Evolutionary conservation across 2,329 filamentous ascomycete genomes (phyloP).

Genomic region (Tympanopsis confertula): DNA sequence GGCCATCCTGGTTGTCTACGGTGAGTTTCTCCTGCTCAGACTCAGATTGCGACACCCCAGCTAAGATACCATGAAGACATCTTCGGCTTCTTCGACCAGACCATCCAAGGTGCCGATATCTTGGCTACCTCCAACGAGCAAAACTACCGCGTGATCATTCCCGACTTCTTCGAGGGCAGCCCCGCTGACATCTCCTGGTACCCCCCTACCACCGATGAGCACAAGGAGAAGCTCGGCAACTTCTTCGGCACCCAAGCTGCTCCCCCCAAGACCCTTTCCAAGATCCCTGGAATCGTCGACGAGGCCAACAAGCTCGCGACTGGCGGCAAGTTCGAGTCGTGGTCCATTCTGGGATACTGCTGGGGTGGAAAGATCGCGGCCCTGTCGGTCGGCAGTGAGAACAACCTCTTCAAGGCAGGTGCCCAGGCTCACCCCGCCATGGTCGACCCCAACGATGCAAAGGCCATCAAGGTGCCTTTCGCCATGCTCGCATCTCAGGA

Average conservation of each 20-base stretch:
- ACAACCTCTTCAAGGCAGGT: constrained; percentile 42
- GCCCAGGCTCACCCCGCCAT: constrained; percentile 48
- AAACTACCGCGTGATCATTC: constrained; percentile 79
- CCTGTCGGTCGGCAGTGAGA: constrained; percentile 32
- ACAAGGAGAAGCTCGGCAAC: constrained; percentile 41
- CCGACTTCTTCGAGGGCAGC: constrained; percentile 77
- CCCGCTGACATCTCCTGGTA: constrained; percentile 45
- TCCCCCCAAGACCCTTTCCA: constrained; percentile 31
- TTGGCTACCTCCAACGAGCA: constrained; percentile 40
- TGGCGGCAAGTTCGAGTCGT: constrained; percentile 29
- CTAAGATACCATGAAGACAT: constrained; percentile 1
- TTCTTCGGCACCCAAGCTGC: constrained; percentile 42
- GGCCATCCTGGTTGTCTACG: constrained; percentile 1
- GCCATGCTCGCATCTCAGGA: constrained; percentile 55
- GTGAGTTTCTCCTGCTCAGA: background rate
- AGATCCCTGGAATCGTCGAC: constrained; percentile 41
- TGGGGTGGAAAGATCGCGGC: constrained; percentile 61
- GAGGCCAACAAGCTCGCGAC: constrained; percentile 39
- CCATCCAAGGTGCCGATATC: constrained; percentile 60
- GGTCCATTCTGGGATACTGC: constrained; percentile 55
- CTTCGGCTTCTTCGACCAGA: constrained; percentile 48
- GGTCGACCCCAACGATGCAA: constrained; percentile 50
- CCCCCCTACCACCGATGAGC: constrained; percentile 53
- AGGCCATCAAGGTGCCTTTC: constrained; percentile 47
- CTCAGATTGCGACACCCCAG: no score